Percentiles rank a stretch among this genome's conserved stretches.
Evolutionary conservation across 2,329 filamentous ascomycete species (phyloP).

Genomic region (Endothia cerciana): DNA sequence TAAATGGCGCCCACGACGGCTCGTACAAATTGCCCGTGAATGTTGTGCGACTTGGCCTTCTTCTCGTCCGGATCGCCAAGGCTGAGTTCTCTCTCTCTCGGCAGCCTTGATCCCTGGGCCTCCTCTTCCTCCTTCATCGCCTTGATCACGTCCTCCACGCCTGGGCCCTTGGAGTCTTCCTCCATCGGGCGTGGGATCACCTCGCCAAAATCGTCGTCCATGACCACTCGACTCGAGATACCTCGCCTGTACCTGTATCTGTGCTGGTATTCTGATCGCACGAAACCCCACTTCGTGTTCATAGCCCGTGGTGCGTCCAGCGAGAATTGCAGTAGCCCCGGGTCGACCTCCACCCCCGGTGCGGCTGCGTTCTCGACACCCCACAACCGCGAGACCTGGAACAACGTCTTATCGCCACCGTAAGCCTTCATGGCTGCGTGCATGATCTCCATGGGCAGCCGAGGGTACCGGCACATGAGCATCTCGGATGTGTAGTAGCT

Average conservation of each 20-base stretch:
- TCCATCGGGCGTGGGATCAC: slow-evolving; percentile 36
- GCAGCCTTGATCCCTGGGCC: slow-evolving; percentile 21
- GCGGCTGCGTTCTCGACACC: slow-evolving; percentile 86
- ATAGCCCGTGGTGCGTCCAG: slow-evolving; percentile 49
- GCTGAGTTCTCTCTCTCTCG: slow-evolving; percentile 22
- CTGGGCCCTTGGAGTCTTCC: slow-evolving; percentile 25
- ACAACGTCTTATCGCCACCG: slow-evolving; percentile 73
- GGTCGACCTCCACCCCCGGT: slow-evolving; percentile 89
- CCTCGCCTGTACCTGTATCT: slow-evolving; percentile 66
- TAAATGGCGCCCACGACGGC: slow-evolving; percentile 86
- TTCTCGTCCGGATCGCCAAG: slow-evolving; percentile 35
- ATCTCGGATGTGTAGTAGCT: slow-evolving; percentile 89
- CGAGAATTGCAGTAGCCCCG: slow-evolving; percentile 83
- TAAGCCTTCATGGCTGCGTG: slow-evolving; percentile 87
- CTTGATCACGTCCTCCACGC: slow-evolving; percentile 30
- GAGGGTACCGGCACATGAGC: slow-evolving; percentile 86
- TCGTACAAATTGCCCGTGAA: slow-evolving; percentile 72
- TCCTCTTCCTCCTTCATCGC: slow-evolving; percentile 34
- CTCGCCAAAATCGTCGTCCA: slow-evolving; percentile 86
- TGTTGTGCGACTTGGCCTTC: slow-evolving; percentile 37
- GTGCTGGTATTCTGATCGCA: slow-evolving; percentile 51
- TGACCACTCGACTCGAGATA: slow-evolving; percentile 75
- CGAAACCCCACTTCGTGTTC: slow-evolving; percentile 55
- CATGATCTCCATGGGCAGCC: slow-evolving; percentile 84
- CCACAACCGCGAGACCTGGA: slow-evolving; percentile 80